Conservation (phyloP, 805 yeast species). For the Grigorovia yakushimaensis region DNA sequence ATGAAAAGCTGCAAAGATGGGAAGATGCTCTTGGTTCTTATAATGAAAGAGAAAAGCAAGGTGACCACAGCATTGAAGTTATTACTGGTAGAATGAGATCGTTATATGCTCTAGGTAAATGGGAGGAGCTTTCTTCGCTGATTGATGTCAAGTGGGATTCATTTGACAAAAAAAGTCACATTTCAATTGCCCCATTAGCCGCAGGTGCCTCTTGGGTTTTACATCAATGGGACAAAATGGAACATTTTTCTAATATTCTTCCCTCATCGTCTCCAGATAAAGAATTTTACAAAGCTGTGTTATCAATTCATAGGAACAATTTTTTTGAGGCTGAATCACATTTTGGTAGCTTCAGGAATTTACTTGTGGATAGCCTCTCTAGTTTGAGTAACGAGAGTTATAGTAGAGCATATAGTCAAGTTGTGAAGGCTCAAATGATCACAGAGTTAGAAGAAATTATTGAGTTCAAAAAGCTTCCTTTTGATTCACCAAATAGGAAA, state of each 20-base stretch:
- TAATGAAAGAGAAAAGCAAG: conserved; percentile 55
- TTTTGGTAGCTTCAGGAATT: conserved; percentile 76
- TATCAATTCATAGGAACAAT: conserved; percentile 75
- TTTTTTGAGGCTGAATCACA: conserved; percentile 73
- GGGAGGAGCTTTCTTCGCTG: conserved; percentile 83
- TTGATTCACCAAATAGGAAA: conserved; percentile 66
- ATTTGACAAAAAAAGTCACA: conserved; percentile 59
- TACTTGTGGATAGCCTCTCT: conserved; percentile 84
- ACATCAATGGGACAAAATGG: conserved; percentile 95
- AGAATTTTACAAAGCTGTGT: conserved; percentile 87
- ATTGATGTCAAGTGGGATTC: conserved; percentile 80
- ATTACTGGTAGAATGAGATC: conserved; percentile 98
- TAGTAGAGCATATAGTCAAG: conserved; percentile 92
- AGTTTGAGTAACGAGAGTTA: conserved; percentile 93
- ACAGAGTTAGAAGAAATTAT: conserved; percentile 95
- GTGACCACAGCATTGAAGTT: conserved; percentile 64
- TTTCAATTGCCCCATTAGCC: conserved; percentile 91
- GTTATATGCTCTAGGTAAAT: conserved; percentile 95
- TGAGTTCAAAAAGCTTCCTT: conserved; percentile 75
- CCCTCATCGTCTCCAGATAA: conserved; percentile 87
- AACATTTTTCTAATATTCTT: conserved; percentile 81
- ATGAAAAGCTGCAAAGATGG: conserved; percentile 94
- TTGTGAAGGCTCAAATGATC: conserved; percentile 93
- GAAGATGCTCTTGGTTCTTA: conserved; percentile 93
- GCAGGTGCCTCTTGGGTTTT: conserved; percentile 99